Conservation (phyloP, 345 rosid genomes). For the Kernera saxatilis region DNA sequence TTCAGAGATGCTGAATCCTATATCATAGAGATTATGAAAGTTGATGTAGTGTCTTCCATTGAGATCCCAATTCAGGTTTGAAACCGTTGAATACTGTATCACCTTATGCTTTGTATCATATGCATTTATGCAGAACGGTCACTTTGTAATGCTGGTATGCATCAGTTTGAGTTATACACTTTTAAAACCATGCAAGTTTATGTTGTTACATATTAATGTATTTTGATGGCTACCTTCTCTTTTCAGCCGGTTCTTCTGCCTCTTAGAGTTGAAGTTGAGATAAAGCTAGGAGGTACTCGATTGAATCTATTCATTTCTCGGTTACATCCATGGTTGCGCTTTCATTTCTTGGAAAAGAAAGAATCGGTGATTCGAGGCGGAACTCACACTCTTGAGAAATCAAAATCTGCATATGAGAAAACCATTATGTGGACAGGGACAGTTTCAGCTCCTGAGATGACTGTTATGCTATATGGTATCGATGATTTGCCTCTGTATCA, state of each 20-base stretch:
- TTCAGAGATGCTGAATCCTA: slow-evolving; percentile 68
- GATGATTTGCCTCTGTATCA: slow-evolving; percentile 65
- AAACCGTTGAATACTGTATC: too few relatives aligned
- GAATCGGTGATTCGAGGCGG: slow-evolving; percentile 57
- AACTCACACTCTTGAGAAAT: slow-evolving; percentile 33
- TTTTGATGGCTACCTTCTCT: slow-evolving; percentile 11
- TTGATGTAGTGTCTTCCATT: slow-evolving; percentile 60
- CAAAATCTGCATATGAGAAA: slow-evolving; percentile 46
- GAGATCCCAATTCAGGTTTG: slow-evolving; percentile 70
- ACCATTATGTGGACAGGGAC: slow-evolving; percentile 86
- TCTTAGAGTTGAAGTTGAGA: slow-evolving; percentile 77
- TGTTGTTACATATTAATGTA: slow-evolving; percentile 3
- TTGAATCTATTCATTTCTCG: slow-evolving; percentile 65
- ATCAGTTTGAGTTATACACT: not conserved
- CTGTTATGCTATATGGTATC: slow-evolving; percentile 52
- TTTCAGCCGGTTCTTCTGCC: slow-evolving; percentile 63
- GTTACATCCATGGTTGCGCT: slow-evolving; percentile 70
- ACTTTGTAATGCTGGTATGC: not conserved
- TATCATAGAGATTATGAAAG: slow-evolving; percentile 78
- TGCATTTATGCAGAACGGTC: not conserved
- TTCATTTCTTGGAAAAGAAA: slow-evolving; percentile 55
- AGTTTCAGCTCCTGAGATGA: slow-evolving; percentile 93
- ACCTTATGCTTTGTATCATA: not conserved
- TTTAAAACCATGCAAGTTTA: not conserved
- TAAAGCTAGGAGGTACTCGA: slow-evolving; percentile 87